phyloP scores from a whole-genome alignment of 2,329 filamentous ascomycete species.

The Talaromyces sp. region DNA sequence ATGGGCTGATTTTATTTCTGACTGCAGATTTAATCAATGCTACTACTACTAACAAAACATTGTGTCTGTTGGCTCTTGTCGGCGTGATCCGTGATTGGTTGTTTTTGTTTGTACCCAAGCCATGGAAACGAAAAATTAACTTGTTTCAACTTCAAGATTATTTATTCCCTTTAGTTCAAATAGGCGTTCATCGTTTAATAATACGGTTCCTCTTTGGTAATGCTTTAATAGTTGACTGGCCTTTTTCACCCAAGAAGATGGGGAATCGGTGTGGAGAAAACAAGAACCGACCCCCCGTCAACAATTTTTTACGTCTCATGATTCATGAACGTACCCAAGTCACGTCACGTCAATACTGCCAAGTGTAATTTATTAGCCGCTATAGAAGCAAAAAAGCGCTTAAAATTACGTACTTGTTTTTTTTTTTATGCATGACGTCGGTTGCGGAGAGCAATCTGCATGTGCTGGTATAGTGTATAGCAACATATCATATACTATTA shows the following conservation, averaged over 20 bases:
- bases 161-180: too few species aligned
- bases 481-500: neutral
- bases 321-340: neutral
- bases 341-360: neutral
- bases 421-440: neutral
- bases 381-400: neutral
- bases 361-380: neutral
- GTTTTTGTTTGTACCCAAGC: neutral
- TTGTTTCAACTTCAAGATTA: neutral
- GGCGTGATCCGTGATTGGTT: neutral
- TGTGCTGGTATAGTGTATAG: neutral
- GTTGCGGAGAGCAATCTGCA: neutral
- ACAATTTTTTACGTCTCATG: neutral
- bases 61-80: neutral
- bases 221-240: neutral
- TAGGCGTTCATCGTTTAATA: too few species aligned
- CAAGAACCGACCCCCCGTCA: neutral
- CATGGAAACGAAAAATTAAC: neutral
- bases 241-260: neutral
- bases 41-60: too few species aligned
- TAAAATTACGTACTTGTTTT: neutral
- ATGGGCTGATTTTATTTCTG: neutral
- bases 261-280: neutral
- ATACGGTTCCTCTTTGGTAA: neutral
- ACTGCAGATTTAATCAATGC: too few species aligned